Base-by-base conservation (phyloP, 1,284 basidiomycete species). In the Fomitopsis schrenkii region DNA sequence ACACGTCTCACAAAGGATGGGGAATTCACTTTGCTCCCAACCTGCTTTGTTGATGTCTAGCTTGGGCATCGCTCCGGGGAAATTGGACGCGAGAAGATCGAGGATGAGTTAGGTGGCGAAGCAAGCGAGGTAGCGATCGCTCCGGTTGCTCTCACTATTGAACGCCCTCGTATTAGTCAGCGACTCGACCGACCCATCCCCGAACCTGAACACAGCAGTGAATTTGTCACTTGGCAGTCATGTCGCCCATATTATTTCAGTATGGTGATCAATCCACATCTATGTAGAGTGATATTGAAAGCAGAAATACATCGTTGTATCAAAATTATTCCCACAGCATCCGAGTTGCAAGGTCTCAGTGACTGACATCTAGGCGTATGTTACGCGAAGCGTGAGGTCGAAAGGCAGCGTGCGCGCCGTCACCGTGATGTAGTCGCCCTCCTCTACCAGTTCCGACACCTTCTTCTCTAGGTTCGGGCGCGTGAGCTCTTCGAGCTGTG, bases 1-100 rank as follows among this genome's bases (percentile, higher is more conserved):
- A 94, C 94, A 96, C 77, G 95, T 94, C 81, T 97, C 88, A 76
- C 94, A 93, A 22, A 94, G 84, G 73, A 94, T 91, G 2, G 93
- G 93, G 62, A 95, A 95, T 73, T 95, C 94, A 72, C 90, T 91
- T 76, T 91, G 88, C 71, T 96, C 94, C 89, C 92, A 93, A 15
- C 93, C 93, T 40, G 93, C 92, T 75, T 94, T 94, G 80, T 94
- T 94, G 64, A 94, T 87, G 72, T 94, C 92, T 50, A 87, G 82
- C 77, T 93, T 93, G 46, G 90, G 88, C 68, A 68, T 70, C 2
- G 48, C 6, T 15, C 15, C 15, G 2, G 22, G 14, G 8, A 22
- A 45, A 19, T 19, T 17, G 26, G 30, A 6, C 3, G 28, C 14
- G 14, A 15, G 38, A 40, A 40, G 38, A 33, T 50, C 45, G 26